A percentile compares a stretch with the other conserved stretches of the same genome.
phyloP scores from a whole-genome alignment of 352 stramenopile species.

The Pythium chondricola region DNA sequence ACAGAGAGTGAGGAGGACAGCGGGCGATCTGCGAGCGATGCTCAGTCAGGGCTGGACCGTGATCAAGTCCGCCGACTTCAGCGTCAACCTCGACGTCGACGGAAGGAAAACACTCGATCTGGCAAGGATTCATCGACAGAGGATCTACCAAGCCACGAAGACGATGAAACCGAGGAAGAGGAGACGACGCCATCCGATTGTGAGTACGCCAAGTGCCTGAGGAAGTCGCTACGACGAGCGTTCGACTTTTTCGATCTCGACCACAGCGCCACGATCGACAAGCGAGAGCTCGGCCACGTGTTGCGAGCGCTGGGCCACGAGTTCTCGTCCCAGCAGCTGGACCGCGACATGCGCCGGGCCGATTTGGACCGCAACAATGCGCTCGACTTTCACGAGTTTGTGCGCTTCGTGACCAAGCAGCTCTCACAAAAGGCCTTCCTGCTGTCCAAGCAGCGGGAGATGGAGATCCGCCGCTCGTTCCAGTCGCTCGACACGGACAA shows the following conservation, averaged over 20 bases:
- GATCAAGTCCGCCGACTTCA: constrained; percentile 6
- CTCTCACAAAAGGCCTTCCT: constrained; percentile 50
- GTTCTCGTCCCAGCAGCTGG: constrained; percentile 58
- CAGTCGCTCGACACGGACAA: constrained; percentile 60
- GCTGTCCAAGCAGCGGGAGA: constrained; percentile 51
- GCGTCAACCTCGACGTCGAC: background rate
- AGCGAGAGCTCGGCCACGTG: constrained; percentile 56
- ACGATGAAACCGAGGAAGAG: constrained; percentile 10
- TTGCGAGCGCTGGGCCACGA: constrained; percentile 65
- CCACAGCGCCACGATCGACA: constrained; percentile 63
- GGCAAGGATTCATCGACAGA: no score
- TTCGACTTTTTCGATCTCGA: constrained; percentile 82
- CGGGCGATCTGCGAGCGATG: background rate
- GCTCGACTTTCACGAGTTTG: constrained; percentile 75
- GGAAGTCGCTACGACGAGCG: constrained; percentile 45
- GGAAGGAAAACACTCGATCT: no score
- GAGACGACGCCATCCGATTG: constrained; percentile 34
- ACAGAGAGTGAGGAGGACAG: no score
- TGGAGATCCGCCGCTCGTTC: constrained; percentile 72
- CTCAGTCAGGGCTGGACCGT: constrained; percentile 9
- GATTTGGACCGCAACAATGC: constrained; percentile 62
- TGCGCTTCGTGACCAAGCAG: constrained; percentile 57
- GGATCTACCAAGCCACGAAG: no score
- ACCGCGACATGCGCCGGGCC: constrained; percentile 44
- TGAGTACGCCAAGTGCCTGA: constrained; percentile 58